Evolutionary conservation across 306 rosid species (phyloP).

Genomic region (Begonia loranthoides): DNA sequence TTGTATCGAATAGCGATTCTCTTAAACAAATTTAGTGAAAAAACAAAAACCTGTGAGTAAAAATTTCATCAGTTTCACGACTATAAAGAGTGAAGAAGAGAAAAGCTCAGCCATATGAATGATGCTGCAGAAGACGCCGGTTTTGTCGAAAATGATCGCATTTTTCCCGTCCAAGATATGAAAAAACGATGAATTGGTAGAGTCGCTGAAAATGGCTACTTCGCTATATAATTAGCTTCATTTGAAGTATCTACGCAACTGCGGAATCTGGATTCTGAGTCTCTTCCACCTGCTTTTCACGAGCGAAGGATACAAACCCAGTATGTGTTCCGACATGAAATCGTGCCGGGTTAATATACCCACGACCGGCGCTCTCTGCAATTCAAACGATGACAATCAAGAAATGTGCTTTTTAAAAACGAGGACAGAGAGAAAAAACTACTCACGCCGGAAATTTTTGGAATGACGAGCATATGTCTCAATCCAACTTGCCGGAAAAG

Average conservation of each 20-base stretch:
- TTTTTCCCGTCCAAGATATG: no score
- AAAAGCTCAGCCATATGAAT: no score
- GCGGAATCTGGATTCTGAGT: constrained; percentile 35
- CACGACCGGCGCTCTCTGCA: constrained; percentile 75
- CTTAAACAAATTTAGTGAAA: no score
- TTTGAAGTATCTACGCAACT: constrained; percentile 11
- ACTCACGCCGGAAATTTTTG: constrained; percentile 74
- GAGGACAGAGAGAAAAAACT: constrained; percentile 2
- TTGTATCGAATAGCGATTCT: no score
- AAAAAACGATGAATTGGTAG: no score
- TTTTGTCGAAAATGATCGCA: no score
- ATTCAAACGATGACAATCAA: neutral
- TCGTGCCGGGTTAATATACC: constrained; percentile 91
- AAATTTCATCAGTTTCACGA: no score
- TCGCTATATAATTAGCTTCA: neutral
- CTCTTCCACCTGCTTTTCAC: constrained; percentile 60
- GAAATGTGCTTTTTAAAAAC: no score
- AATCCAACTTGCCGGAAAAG: constrained; percentile 78
- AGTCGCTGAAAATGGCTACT: no score
- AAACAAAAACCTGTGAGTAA: no score
- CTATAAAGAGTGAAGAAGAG: no score
- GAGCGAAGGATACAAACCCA: constrained; percentile 56
- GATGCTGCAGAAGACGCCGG: no score
- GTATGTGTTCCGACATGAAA: constrained; percentile 75
- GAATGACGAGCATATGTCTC: constrained; percentile 83